Evolutionary conservation across 257 asterid genomes (phyloP).

Genomic region (Oldenlandia corymbosa): DNA sequence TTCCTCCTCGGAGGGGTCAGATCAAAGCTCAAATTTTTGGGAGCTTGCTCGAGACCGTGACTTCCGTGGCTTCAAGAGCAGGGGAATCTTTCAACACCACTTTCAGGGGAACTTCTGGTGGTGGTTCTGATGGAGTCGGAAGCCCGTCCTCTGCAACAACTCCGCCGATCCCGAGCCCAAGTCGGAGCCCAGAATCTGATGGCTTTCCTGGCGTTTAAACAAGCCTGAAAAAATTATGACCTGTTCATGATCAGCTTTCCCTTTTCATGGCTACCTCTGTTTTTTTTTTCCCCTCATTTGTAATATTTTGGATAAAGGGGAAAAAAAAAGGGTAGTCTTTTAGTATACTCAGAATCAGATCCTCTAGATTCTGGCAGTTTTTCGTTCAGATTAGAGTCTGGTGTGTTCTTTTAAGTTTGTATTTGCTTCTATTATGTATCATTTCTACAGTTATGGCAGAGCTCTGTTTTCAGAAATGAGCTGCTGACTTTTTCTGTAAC

Average conservation of each 20-base stretch:
- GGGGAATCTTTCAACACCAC: constrained; percentile 17
- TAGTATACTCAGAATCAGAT: neutral
- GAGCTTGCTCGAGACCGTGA: constrained; percentile 34
- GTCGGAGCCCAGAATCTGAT: constrained; percentile 14
- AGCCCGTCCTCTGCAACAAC: constrained; percentile 27
- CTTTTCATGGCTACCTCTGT: no score
- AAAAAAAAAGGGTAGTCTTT: no score
- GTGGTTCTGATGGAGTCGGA: constrained; percentile 9
- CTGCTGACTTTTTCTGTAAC: constrained; percentile 6
- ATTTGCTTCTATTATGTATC: neutral
- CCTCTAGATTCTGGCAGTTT: constrained; percentile 5
- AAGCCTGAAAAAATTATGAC: constrained; percentile 5
- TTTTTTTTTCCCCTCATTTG: no score
- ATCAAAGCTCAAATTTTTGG: constrained; percentile 52
- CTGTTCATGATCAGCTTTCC: neutral
- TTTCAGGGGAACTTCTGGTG: constrained; percentile 3
- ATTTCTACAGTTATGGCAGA: neutral
- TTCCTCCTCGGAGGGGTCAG: constrained; percentile 44
- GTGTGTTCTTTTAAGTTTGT: neutral
- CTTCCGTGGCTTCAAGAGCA: constrained; percentile 28
- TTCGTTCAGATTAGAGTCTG: constrained; percentile 1
- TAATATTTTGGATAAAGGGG: no score
- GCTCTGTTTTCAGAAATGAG: constrained; percentile 12
- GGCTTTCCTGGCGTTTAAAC: constrained; percentile 12
- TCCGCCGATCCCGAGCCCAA: no score